Evolutionary conservation across 768 basidiomycete species (phyloP).

Genomic region (Rhodotorula kratochvilovae): DNA sequence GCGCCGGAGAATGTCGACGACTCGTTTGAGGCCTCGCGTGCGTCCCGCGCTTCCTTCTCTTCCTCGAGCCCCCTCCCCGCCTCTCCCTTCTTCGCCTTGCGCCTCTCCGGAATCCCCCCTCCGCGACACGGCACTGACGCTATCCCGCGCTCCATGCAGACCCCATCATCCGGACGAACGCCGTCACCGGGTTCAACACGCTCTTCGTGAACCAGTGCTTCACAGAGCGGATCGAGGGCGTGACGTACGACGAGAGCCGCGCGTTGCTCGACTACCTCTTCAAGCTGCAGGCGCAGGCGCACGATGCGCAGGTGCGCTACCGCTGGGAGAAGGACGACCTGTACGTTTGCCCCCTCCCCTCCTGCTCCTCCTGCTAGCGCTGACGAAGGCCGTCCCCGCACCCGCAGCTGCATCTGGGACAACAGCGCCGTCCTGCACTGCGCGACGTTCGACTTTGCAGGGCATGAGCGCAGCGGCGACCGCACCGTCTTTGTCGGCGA

Average conservation of each 20-base stretch:
- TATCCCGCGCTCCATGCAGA: not conserved
- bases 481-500: conserved; percentile 59
- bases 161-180: conserved; percentile 42
- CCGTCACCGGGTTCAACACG: conserved; percentile 39
- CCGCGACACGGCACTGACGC: too few relatives aligned
- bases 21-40: conserved; percentile 43
- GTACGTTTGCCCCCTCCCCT: too few relatives aligned
- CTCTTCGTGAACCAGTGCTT: conserved; percentile 40
- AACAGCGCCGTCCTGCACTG: conserved; percentile 48
- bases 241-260: conserved; percentile 29
- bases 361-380: too few relatives aligned
- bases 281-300: conserved; percentile 44
- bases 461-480: conserved; percentile 51
- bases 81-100: not conserved
- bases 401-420: conserved; percentile 46
- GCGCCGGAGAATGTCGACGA: conserved; percentile 46
- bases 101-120: not conserved
- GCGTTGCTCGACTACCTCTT: conserved; percentile 49
- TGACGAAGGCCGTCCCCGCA: too few relatives aligned
- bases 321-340: conserved; percentile 46
- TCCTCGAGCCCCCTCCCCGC: not conserved
- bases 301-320: conserved; percentile 50
- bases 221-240: conserved; percentile 39
- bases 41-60: not conserved
- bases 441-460: conserved; percentile 50